These are phyloP conservation scores for Pterocarpus macrocarpus DNA, from an alignment of 306 rosid genomes.

Conservation along the genomic window DNA sequence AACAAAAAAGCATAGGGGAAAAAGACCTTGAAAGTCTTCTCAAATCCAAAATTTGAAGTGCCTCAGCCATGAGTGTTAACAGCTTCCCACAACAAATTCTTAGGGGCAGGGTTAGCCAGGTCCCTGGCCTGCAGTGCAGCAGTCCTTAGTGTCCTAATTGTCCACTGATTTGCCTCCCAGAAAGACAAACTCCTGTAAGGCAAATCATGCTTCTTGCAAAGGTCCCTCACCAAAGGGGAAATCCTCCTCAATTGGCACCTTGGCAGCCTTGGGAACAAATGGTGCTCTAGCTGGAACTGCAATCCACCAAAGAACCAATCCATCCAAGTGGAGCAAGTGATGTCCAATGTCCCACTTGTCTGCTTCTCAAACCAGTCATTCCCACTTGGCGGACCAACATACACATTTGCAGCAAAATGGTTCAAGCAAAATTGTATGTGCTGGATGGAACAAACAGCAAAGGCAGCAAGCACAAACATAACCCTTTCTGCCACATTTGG, in stretches of 20 bases:
- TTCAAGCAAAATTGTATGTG: constrained; percentile 71
- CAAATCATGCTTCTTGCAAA: constrained; percentile 73
- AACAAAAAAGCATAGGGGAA: too few relatives aligned
- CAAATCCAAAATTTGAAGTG: neutral
- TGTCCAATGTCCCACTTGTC: constrained; percentile 63
- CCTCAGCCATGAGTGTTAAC: constrained; percentile 65
- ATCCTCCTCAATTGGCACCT: constrained; percentile 66
- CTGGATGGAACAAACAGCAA: constrained; percentile 65
- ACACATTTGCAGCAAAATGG: constrained; percentile 66
- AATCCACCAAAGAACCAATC: constrained; percentile 77
- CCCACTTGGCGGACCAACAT: constrained; percentile 62
- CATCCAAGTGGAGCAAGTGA: constrained; percentile 62
- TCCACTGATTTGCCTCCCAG: constrained; percentile 62
- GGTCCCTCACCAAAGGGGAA: constrained; percentile 63
- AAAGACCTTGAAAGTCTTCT: constrained; percentile 21
- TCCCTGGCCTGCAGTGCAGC: constrained; percentile 64
- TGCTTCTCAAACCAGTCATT: constrained; percentile 78
- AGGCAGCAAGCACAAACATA: constrained; percentile 65
- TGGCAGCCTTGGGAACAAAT: constrained; percentile 63
- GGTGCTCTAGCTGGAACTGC: constrained; percentile 70
- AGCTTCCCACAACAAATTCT: constrained; percentile 77
- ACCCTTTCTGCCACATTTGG: constrained; percentile 72
- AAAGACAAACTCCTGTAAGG: constrained; percentile 66
- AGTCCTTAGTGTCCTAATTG: constrained; percentile 54
- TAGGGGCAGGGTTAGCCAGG: constrained; percentile 42